Evolutionary conservation across 2,329 filamentous ascomycete species (phyloP), one percentile per base, ranked within the genome.

Genomic region (Dendryphion nanum): DNA sequence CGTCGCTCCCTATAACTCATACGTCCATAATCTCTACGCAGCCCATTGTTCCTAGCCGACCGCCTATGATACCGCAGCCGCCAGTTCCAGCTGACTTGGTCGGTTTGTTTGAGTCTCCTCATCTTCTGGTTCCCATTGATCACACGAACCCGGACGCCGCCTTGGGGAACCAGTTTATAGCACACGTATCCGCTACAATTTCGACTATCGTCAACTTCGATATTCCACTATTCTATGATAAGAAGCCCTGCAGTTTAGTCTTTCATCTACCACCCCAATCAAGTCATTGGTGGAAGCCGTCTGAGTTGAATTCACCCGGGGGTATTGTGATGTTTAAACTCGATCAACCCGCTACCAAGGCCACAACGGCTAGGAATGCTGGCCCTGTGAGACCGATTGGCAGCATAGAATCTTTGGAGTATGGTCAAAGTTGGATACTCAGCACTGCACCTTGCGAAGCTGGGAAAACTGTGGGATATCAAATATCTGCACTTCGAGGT

Each of bases 191-290:
- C 4, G 56, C 64, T 2, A 61, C 48, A 3, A 44, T 50, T n/a
- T 63, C 55, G 28, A 61, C 63, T 7, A 45, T 75, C 42, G 74
- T 74, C 61, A 68, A 66, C 41, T 75, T 75, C 48, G 67, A 75
- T 43, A 58, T 76, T 17, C 67, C 67, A 0, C 45, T 56, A 3
- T 53, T 51, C 3, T 60, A 68, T 33, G 41, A 56, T 24, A 66
- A 67, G 41, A 69, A 68, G 43, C 70, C 62, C 20, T 76, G 74
- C 61, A 71, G 65, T 4, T 52, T 75, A n/a, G 57, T 69, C 40
- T 74, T 77, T 57, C 53, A 70, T 24, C 64, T 75, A 43, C 73
- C 73, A 0, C 42, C 39, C 16, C 50, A 47, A 44, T 42, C 49
- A 12, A 57, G 65, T 29, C 48, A 32, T 17, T 73, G 50, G 53